A percentile compares a stretch with the other conserved stretches of the same genome.
Conservation (phyloP, 106 monocot species). For the Alisma plantagoaquatica region DNA sequence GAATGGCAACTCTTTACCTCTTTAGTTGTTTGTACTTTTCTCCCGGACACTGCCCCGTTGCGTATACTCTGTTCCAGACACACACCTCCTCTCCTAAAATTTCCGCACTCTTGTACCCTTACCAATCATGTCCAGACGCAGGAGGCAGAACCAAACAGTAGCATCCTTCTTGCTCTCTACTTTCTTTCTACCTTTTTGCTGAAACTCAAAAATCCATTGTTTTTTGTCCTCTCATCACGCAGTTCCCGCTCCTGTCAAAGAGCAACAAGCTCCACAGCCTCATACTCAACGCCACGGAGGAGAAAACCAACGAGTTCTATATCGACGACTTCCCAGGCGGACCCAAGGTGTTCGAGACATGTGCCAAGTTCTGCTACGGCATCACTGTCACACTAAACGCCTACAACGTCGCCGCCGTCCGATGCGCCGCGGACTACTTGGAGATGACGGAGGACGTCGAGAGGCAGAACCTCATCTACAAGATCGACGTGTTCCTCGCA, state of each 20-base stretch:
- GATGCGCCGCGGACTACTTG: slow-evolving; percentile 77
- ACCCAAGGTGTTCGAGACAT: slow-evolving; percentile 62
- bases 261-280: slow-evolving; percentile 44
- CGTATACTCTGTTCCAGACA: too few relatives aligned
- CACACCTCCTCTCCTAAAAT: too few relatives aligned
- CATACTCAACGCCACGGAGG: slow-evolving; percentile 35
- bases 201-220: too few relatives aligned
- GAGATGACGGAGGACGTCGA: slow-evolving; percentile 82
- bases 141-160: too few relatives aligned
- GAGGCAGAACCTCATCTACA: slow-evolving; percentile 80
- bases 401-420: slow-evolving; percentile 65
- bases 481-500: slow-evolving; percentile 74
- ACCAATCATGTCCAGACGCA: too few relatives aligned
- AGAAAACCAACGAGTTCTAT: slow-evolving; percentile 32
- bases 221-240: slow-evolving; percentile 5
- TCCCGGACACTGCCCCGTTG: too few relatives aligned
- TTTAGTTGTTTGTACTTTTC: too few relatives aligned
- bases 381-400: slow-evolving; percentile 72
- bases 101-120: too few relatives aligned
- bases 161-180: too few relatives aligned
- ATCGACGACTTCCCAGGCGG: slow-evolving; percentile 69
- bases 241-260: slow-evolving; percentile 93
- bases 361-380: slow-evolving; percentile 89
- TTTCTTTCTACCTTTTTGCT: neutral
- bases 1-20: too few relatives aligned